Evolutionary conservation across 2,329 filamentous ascomycete species (phyloP), one percentile per base, ranked within the genome.

Genomic region (Xylariaceae sp.): DNA sequence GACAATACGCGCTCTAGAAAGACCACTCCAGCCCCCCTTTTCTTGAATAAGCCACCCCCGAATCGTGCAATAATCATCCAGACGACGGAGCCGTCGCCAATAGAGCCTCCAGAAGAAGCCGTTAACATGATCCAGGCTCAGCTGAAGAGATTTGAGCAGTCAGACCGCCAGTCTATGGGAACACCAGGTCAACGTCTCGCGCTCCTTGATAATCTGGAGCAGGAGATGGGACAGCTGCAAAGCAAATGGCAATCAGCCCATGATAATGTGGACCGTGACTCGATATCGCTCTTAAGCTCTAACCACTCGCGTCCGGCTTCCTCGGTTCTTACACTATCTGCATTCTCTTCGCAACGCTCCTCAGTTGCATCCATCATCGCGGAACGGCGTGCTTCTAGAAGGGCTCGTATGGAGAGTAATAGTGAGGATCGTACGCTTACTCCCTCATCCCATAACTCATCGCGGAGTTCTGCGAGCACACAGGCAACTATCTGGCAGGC

Each of bases 151-250:
- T 66, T 80, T 9, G 77, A 81, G 17, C 61, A 72, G 45, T 60
- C 70, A 5, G 66, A 64, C 31, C 57, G 60, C 32, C 68, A 67
- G 12, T 64, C 65, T 1, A 62, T 61, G 7, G 69, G 68, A 46
- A 73, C 66, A 53, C 66, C 73, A 27, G 66, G 68, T 12, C 70
- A 70, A 47, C 69, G 74, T 27, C 66, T 78, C 49, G 72, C 70
- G 32, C 70, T 84, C 3, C 67, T 86, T 1, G 75, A 80, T 31
- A 76, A 81, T 51, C 68, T 86, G 1, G 83, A 86, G 60, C 71
- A 69, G 52, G 83, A 86, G 63, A 81, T 86, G 74, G 79, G 76
- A 1, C 64, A 74, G 55, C 78, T 86, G 60, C 80, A 83, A 60
- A 72, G 72, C 47, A 75, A 78, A 55, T 86, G 82, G 83, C 75